Evolutionary conservation across 1,284 basidiomycete genomes (phyloP), one percentile per base, ranked within the genome.

Genomic region (Rhodotorula sp.): DNA sequence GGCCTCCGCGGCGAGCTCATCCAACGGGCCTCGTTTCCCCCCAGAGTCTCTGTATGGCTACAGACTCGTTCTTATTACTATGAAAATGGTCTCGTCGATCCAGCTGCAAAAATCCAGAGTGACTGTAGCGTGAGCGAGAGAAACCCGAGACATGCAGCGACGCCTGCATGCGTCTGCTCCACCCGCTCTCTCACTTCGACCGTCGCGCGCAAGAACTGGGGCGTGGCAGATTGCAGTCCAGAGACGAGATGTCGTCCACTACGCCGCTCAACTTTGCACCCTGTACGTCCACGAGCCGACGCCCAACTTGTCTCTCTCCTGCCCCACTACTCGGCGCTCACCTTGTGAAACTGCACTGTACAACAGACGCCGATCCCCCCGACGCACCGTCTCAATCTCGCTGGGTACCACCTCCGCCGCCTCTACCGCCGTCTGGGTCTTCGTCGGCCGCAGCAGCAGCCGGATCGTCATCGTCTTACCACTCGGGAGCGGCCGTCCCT

Each of bases 241-340:
- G 16, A 20, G 21, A 48, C 23, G 34, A 15, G 20, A 64, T 64
- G 62, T 26, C 62, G 3, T 46, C 62, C 4, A 64, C 72, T 6
- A 74, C 63, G 5, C 67, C 70, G 6, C 67, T 75, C 52, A 75
- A 75, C 59, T 75, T 75, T 29, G 73, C 73, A 0, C 73, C 73
- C 4, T 75, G 73, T 73, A 14, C 49, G 65, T 48, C 29, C 10
- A 3, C 0, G 16, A 3, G 10, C 15, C 23, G 8, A 15, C n/a
- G 20, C 23, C 39, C 21, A 20, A 8, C 48, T 21, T 12, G 3
- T 29, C 26, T 43, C 39, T 29, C 26, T 43, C 39, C 14, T 26
- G 52, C 39, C 39, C 39, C 39, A 43, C 39, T 43, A 23, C 52
- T 54, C n/a, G 52, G 52, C 26, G 52, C 49, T 20, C 39, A 43